Evolutionary conservation across 2,329 filamentous ascomycete species (phyloP).

Genomic region (Didymella arachidicola): DNA sequence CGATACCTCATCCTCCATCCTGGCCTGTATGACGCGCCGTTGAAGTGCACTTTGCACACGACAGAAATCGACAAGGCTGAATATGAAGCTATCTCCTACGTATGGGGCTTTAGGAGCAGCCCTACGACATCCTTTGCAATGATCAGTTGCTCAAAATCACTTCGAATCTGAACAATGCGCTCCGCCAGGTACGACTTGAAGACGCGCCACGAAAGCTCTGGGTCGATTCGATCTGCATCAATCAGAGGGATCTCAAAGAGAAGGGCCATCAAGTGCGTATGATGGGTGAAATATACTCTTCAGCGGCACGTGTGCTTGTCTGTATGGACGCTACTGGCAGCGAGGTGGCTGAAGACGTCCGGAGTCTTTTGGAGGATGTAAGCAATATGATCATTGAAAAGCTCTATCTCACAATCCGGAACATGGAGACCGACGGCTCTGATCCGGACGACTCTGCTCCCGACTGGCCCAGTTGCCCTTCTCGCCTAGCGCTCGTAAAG

Average conservation of each 20-base stretch:
- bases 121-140: not conserved
- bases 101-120: not conserved
- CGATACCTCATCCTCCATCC: not conserved
- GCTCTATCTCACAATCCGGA: not conserved
- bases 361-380: not conserved
- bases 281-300: conserved; percentile 20
- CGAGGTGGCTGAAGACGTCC: not conserved
- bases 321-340: conserved; percentile 12
- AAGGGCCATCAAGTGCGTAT: conserved; percentile 18
- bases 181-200: not conserved
- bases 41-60: not conserved
- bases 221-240: conserved; percentile 27
- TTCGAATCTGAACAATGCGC: not conserved
- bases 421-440: too few relatives aligned
- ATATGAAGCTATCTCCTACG: not conserved
- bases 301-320: conserved; percentile 17
- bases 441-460: too few relatives aligned
- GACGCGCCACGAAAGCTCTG: conserved; percentile 11
- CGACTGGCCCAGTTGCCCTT: too few relatives aligned
- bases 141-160: not conserved
- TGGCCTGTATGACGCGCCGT: not conserved
- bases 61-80: not conserved
- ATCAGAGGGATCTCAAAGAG: conserved; percentile 23
- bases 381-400: not conserved
- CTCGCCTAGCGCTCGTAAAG: too few relatives aligned